Conservation (phyloP, 2,329 filamentous ascomycete genomes). For the Aspergillus unguis region DNA sequence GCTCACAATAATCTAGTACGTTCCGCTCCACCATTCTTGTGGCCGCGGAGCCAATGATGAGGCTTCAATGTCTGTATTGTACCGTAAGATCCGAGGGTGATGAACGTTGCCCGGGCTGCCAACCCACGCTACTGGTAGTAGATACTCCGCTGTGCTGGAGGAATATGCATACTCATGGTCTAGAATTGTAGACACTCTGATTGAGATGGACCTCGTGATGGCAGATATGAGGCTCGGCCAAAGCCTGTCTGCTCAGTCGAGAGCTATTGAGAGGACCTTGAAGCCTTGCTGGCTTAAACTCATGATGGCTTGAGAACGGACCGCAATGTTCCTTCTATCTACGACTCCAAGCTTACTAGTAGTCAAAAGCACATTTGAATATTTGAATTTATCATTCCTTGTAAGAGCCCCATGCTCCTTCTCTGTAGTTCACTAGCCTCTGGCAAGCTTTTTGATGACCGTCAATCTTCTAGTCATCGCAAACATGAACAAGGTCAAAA, state of each 20-base stretch:
- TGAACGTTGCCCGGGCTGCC: not conserved
- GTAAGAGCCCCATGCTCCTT: not conserved
- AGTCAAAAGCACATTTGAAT: not conserved
- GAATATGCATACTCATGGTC: no score
- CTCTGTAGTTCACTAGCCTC: not conserved
- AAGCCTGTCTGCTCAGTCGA: not conserved
- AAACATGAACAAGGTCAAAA: not conserved
- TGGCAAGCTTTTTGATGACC: not conserved
- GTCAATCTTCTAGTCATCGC: not conserved
- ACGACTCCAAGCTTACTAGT: not conserved
- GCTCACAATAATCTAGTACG: conserved; percentile 32
- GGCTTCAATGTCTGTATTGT: not conserved
- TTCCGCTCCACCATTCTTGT: conserved; percentile 26
- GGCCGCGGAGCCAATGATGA: conserved; percentile 16
- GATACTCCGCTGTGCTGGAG: no score
- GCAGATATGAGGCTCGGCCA: not conserved
- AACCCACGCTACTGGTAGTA: no score
- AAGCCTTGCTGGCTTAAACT: no score
- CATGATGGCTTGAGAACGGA: no score
- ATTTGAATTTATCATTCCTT: not conserved
- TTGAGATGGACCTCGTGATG: not conserved
- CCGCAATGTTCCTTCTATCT: no score
- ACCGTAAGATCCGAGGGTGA: conserved; percentile 3
- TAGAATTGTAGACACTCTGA: no score
- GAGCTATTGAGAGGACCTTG: not conserved